Evolutionary conservation across 192 early-diverging fungal genomes (phyloP).

Genomic region (Backusella luteola): DNA sequence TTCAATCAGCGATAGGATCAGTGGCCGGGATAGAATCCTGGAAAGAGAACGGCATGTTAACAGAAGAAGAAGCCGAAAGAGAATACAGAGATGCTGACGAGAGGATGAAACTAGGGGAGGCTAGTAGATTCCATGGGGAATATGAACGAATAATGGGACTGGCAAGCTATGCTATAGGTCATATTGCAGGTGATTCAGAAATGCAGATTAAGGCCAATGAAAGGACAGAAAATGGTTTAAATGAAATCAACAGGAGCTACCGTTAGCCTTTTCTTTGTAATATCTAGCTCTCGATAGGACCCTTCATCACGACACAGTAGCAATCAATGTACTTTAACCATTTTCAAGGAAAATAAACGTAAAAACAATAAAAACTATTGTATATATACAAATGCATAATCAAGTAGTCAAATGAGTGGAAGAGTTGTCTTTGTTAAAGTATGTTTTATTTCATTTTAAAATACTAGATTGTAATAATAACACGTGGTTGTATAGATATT

Average conservation of each 20-base stretch:
- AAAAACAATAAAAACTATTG: not conserved
- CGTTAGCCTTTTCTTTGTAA: not conserved
- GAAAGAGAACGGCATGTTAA: not conserved
- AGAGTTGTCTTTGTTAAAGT: no score
- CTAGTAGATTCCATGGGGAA: constrained; percentile 31
- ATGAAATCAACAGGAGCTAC: constrained; percentile 24
- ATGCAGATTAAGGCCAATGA: constrained; percentile 18
- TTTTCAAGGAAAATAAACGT: not conserved
- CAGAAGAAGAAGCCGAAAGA: constrained; percentile 3
- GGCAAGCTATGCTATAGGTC: constrained; percentile 12
- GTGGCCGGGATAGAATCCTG: constrained; percentile 9
- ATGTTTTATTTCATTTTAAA: no score
- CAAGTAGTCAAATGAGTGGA: not conserved
- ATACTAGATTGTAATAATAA: not conserved
- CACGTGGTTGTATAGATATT: no score
- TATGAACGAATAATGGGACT: constrained; percentile 27
- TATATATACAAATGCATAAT: not conserved
- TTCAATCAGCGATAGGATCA: constrained; percentile 19
- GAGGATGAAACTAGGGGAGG: not conserved
- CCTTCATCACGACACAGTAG: not conserved
- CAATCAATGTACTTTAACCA: not conserved
- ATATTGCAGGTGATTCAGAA: constrained; percentile 29
- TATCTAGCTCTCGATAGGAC: not conserved
- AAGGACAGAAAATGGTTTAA: constrained; percentile 16
- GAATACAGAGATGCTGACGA: constrained; percentile 15